Evolutionary conservation across 176 grass and related monocot species (phyloP).

Genomic region (Carex littledalei): DNA sequence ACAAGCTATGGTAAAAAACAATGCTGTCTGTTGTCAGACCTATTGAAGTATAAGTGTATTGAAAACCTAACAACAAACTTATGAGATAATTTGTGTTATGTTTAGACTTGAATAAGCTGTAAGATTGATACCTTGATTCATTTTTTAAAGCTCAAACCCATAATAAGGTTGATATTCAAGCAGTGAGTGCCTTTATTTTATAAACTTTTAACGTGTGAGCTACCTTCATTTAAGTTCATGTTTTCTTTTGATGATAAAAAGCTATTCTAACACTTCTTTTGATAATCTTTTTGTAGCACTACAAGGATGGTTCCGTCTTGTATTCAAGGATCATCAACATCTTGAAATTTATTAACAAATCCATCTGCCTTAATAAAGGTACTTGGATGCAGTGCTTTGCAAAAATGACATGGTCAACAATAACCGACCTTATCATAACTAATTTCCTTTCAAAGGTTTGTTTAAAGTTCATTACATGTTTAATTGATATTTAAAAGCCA

Average conservation of each 20-base stretch:
- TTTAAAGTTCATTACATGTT: slow-evolving; percentile 12
- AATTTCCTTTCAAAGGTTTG: slow-evolving; percentile 93
- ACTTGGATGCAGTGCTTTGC: slow-evolving; percentile 63
- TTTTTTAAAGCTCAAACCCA: not conserved
- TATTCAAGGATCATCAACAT: slow-evolving; percentile 73
- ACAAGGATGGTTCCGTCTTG: slow-evolving; percentile 56
- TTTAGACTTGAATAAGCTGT: not conserved
- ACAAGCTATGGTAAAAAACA: not conserved
- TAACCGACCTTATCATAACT: slow-evolving; percentile 76
- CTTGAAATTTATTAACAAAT: slow-evolving; percentile 61
- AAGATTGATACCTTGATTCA: not conserved
- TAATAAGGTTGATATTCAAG: not conserved
- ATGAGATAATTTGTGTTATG: not conserved
- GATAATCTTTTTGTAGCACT: slow-evolving; percentile 46
- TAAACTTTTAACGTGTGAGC: not conserved
- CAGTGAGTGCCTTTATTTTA: not conserved
- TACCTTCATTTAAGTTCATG: not conserved
- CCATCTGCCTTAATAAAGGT: slow-evolving; percentile 70
- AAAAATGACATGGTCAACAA: slow-evolving; percentile 81
- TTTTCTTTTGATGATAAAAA: not conserved
- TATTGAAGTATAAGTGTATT: not conserved
- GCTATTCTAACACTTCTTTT: not conserved
- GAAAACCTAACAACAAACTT: not conserved
- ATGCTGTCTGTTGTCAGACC: not conserved
- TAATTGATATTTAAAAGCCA: not conserved